Evolutionary conservation across 1,284 basidiomycete species (phyloP).

Genomic region (Pseudozyma tsukubaensis): DNA sequence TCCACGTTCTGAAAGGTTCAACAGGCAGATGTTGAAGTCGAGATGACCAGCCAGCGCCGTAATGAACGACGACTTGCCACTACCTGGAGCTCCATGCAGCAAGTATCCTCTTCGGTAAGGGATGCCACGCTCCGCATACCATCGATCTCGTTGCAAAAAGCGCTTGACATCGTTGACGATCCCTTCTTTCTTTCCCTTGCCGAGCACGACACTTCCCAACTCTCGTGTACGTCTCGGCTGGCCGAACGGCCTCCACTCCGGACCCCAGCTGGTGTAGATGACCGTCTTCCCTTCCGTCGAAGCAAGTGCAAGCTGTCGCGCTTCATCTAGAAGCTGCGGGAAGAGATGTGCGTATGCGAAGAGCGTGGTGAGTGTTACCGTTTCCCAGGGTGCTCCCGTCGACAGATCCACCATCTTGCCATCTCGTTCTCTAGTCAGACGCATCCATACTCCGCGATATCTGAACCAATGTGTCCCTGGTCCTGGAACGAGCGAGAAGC

Average conservation of each 20-base stretch:
- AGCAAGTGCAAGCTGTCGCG: conserved; percentile 84
- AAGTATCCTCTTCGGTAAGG: conserved; percentile 97
- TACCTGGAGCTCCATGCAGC: conserved; percentile 94
- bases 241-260: conserved; percentile 96
- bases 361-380: conserved; percentile 91
- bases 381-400: conserved; percentile 96
- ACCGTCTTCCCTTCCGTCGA: conserved; percentile 93
- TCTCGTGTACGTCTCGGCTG: conserved; percentile 88
- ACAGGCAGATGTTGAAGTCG: conserved; percentile 90
- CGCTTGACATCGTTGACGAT: conserved; percentile 83
- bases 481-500: conserved; percentile 93
- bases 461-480: conserved; percentile 94
- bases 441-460: conserved; percentile 92
- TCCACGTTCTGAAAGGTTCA: conserved; percentile 96
- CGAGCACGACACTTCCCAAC: conserved; percentile 89
- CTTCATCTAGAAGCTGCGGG: conserved; percentile 83
- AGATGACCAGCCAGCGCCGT: conserved; percentile 93
- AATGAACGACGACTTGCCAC: conserved; percentile 98
- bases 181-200: conserved; percentile 80
- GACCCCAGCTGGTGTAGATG: conserved; percentile 95
- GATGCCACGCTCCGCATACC: conserved; percentile 98
- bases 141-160: conserved; percentile 85
- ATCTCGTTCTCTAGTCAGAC: conserved; percentile 86
- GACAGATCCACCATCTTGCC: conserved; percentile 82
- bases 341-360: conserved; percentile 86